Evolutionary conservation across 164 flowering plant genomes (phyloP).

Genomic region (Brasenia schreberi): DNA sequence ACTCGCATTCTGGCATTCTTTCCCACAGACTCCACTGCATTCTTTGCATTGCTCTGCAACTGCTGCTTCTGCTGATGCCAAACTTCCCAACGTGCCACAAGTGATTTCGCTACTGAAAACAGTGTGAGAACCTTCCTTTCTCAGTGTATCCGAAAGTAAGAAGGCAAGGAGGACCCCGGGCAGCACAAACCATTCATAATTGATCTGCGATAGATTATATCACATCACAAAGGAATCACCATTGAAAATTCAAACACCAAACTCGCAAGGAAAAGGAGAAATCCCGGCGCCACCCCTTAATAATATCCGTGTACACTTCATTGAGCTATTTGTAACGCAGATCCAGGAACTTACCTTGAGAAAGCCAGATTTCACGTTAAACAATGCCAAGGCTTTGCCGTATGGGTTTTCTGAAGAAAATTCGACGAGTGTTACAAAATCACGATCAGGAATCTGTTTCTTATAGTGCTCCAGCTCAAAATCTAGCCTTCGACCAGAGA

Average conservation of each 20-base stretch:
- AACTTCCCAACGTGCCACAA: conserved; percentile 2
- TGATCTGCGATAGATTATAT: conserved; percentile 25
- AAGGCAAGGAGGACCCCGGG: conserved; percentile 40
- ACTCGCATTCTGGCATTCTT: not conserved
- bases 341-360: conserved; percentile 31
- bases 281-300: not conserved
- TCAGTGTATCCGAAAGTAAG: conserved; percentile 38
- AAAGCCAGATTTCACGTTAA: conserved; percentile 53
- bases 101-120: conserved; percentile 4
- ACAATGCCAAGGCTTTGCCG: conserved; percentile 68
- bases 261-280: too few species aligned
- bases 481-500: conserved; percentile 62
- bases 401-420: conserved; percentile 69
- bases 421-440: conserved; percentile 63
- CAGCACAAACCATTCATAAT: conserved; percentile 56
- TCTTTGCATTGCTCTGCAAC: not conserved
- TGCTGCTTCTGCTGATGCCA: conserved; percentile 5
- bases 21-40: conserved; percentile 11
- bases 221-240: not conserved
- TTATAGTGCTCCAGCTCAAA: conserved; percentile 40
- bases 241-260: too few species aligned
- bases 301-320: not conserved
- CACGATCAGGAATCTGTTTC: conserved; percentile 29
- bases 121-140: conserved; percentile 27
- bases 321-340: not conserved